Base-by-base conservation (phyloP, 345 rosid genomes). In the Carallia brachiata region DNA sequence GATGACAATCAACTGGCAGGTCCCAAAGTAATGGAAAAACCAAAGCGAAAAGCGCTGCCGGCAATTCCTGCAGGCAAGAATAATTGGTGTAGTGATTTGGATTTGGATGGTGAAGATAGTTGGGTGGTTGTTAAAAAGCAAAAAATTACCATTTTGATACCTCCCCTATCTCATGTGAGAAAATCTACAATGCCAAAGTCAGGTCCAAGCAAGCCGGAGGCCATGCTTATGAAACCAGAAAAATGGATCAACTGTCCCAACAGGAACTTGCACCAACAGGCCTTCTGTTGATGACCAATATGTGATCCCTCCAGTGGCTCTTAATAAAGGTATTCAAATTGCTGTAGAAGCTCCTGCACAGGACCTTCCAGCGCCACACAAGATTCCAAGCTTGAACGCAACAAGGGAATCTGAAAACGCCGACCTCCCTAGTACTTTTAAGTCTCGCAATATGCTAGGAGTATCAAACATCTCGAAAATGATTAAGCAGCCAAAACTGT, bases 81-180 rank as follows among this genome's bases (percentile, higher is more conserved):
- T 34, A 55, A 9, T 15, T 4, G 23, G 9, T 23, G 27, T 6
- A 44, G 50, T 50, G 77, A 68, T 18, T 30, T n/a, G 5, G 70
- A 65, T 50, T 37, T 72, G 32, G 68, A 36, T 57, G 85, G 70
- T 52, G 89, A 84, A 68, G 95, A 86, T 31, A 69, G 84, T 78
- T 91, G 97, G 97, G 77, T 89, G 6, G 67, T 89, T 18, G 91
- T 91, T 76, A 89, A 87, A 69, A 87, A 80, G 80, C 95, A 89
- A 77, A 83, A 81, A 73, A 83, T 91, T 70, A 80, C 86, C 65
- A 84, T 91, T 83, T 73, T 86, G 27, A 68, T 91, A 73, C 92
- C 97, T 74, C 76, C 90, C 53, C 80, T 81, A 40, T 82, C 83
- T 32, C 19, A 32, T 3, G 67, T 84, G 55, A 69, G 63, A 52